Percentiles rank a stretch among this genome's conserved stretches.
These are phyloP conservation scores for Geosmithia morbida DNA, from an alignment of 2,329 filamentous ascomycete species.

Conservation along the genomic window DNA sequence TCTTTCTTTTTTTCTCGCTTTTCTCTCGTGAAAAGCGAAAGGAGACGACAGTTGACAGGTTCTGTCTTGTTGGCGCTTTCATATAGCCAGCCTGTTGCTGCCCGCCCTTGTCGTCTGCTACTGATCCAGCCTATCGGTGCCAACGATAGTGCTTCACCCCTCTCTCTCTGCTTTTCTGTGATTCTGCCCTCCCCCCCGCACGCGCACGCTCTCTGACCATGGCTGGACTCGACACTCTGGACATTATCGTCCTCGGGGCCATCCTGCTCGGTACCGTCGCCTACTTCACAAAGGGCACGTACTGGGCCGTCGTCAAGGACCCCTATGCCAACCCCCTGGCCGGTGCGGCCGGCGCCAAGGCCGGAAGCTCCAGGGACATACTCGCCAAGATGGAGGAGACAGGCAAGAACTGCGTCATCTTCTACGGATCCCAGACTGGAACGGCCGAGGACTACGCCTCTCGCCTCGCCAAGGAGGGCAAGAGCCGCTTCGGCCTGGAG, in stretches of 20 bases:
- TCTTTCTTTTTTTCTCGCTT: too few relatives aligned
- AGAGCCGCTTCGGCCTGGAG: constrained; percentile 88
- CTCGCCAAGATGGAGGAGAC: constrained; percentile 92
- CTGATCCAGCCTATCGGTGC: too few relatives aligned
- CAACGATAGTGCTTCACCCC: background rate
- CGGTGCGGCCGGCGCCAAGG: constrained; percentile 54
- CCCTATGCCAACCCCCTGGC: constrained; percentile 69
- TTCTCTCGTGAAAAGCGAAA: too few relatives aligned
- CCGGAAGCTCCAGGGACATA: constrained; percentile 80
- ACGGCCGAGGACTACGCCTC: constrained; percentile 98
- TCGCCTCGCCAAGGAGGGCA: constrained; percentile 89
- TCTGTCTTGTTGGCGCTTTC: too few relatives aligned
- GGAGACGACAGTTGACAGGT: too few relatives aligned
- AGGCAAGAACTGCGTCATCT: constrained; percentile 93
- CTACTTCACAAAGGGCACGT: constrained; percentile 95
- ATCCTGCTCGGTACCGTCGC: constrained; percentile 79
- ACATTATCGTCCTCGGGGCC: constrained; percentile 77
- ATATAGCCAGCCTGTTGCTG: too few relatives aligned
- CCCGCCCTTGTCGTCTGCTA: too few relatives aligned
- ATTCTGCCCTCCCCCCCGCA: background rate
- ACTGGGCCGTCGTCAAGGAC: constrained; percentile 82
- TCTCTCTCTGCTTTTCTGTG: background rate
- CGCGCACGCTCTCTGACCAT: constrained; percentile 36
- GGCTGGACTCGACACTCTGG: constrained; percentile 92
- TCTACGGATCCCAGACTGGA: constrained; percentile 97